Base-by-base conservation (phyloP, 495 filamentous ascomycete species). In the Astrothelium macrocarpum region DNA sequence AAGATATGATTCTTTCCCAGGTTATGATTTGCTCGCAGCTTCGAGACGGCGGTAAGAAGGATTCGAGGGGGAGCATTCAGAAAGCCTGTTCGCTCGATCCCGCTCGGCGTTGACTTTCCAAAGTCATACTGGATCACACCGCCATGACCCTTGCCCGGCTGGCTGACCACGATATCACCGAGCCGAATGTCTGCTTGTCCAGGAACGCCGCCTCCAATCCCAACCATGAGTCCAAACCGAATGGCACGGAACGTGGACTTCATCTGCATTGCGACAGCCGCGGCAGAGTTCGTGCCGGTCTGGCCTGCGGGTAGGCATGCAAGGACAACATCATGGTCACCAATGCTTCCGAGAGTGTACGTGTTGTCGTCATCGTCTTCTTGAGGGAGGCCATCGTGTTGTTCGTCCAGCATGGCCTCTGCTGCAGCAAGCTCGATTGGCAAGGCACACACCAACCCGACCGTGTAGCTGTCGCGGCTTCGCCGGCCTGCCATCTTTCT, bases 201-300 rank as follows among this genome's bases (percentile, higher is more conserved):
- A 0, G 74, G 73, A 18, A 78, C 68, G 5, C 77, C 78, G 23
- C 78, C 76, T 14, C 78, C 74, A 56, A 80, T 79, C 1, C 78
- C 78, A 1, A 80, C 75, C 70, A 79, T 71, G 1, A 80, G 65
- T 14, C 74, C 70, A 29, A 75, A 70, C 62, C 62, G 66, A 59
- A 81, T 69, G 26, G 71, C 62, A 23, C 67, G 67, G 64, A 80
- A 80, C 29, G 66, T 79, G n/a, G 45, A 49, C 1, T 49, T 49
- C 72, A 79, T 73, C 2, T 68, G 53, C n/a, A 45, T 65, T 1
- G 74, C 73, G 7, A 75, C 69, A 1, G 63, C 64, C 12, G 72
- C 71, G 12, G 77, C 73, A 42, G 70, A 1, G 18, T 42, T 42
- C 36, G 36, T 42, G 9, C 36, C 36, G 18, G 9, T 10, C 36